Evolutionary conservation across 2,329 filamentous ascomycete species (phyloP), one percentile per base, ranked within the genome.

Genomic region (Trichoderma arundinaceum): DNA sequence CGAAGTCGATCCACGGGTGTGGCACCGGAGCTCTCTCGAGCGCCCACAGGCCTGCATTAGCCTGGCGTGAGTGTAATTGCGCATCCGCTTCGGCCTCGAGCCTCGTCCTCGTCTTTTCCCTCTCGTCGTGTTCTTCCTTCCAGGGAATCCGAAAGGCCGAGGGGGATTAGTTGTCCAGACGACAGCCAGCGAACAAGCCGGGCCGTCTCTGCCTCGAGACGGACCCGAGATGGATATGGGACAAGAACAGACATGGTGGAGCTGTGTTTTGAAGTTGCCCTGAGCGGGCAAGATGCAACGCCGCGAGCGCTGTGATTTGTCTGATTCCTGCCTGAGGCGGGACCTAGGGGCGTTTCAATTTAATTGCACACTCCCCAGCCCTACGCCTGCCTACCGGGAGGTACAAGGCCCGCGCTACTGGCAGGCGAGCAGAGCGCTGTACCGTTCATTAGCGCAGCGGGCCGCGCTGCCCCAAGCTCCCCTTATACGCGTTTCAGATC

Each of bases 1-100:
- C 35, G 8, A 63, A 43, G 48, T 44, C 49, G 48, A 53, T 53
- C 59, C 59, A 63, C 39, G 59, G 59, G 59, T 63, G 59, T 63
- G 59, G 59, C 59, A 63, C 49, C 48, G 39, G 59, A 54, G 59
- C 59, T 54, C 49, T n/a, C 12, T 32, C 3, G 48, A 53, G 59
- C 59, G 59, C 59, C 59, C 59, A 63, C 35, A 44, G 49, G 32
- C 49, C 59, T 28, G 59, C 59, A 62, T 33, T 44, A 46, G 49
- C 59, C 43, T 43, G 12, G 48, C 38, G 28, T 10, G 59, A 28
- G 10, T 63, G 59, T 41, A 59, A 63, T 54, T 63, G 28, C 59
- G 49, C 51, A 63, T 38, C 59, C 59, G 59, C 59, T 54, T 54
- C n/a, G 32, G 32, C 49, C 38, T 63, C 41, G 28, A 38, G 5